Evolutionary conservation across 345 rosid genomes (phyloP).

Genomic region (Salix koriyanagi): DNA sequence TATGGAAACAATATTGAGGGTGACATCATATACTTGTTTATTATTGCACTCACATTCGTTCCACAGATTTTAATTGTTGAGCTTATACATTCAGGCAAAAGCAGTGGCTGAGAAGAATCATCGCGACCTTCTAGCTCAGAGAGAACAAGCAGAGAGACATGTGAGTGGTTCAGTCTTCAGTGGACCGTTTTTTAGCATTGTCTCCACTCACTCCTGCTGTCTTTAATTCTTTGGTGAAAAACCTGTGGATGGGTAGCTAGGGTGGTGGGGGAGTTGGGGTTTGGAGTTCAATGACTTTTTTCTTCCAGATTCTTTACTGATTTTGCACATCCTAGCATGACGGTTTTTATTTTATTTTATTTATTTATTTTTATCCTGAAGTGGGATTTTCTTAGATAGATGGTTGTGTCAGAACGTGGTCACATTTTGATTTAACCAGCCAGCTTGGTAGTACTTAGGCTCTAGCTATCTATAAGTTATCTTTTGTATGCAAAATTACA

Average conservation of each 20-base stretch:
- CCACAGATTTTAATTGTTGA: constrained; percentile 10
- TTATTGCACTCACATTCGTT: neutral
- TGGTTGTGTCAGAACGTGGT: neutral
- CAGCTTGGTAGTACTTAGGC: neutral
- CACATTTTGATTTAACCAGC: neutral
- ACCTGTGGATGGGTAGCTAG: neutral
- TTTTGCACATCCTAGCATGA: neutral
- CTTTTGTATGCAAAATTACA: neutral
- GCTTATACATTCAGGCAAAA: constrained; percentile 55
- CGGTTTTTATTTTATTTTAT: neutral
- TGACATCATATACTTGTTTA: neutral
- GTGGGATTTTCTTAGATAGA: neutral
- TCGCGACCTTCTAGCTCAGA: constrained; percentile 84
- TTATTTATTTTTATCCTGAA: neutral
- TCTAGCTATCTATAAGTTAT: neutral
- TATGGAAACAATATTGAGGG: neutral
- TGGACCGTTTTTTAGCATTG: neutral
- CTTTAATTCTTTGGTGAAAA: neutral
- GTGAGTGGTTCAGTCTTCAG: constrained; percentile 42
- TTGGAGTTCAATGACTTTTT: neutral
- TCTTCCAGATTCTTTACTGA: neutral
- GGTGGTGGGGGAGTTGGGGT: neutral
- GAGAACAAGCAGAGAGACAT: constrained; percentile 96
- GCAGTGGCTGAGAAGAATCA: constrained; percentile 96
- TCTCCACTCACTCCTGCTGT: too few relatives aligned